Evolutionary conservation across 176 grass and related monocot genomes (phyloP).

Genomic region (Hsuehochloa calcarea): DNA sequence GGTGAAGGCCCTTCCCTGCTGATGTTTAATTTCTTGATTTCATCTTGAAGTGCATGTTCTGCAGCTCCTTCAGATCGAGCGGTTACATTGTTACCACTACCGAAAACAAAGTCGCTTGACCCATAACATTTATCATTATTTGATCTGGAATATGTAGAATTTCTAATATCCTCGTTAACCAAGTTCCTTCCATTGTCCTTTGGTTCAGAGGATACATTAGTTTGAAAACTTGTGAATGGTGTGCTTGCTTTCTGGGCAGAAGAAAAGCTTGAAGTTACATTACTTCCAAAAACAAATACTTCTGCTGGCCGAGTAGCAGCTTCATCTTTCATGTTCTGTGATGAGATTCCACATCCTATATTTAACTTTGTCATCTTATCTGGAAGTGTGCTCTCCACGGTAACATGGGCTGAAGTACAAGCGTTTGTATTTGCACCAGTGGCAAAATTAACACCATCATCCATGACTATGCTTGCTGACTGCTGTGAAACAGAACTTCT

Average conservation of each 20-base stretch:
- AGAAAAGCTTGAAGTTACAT: conserved; percentile 41
- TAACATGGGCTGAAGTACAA: conserved; percentile 29
- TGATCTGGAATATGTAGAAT: conserved; percentile 19
- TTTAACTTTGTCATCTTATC: conserved; percentile 63
- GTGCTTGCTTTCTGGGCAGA: conserved; percentile 41
- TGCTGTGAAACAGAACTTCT: conserved; percentile 13
- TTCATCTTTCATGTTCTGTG: conserved; percentile 42
- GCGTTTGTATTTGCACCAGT: conserved; percentile 25
- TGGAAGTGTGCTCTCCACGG: conserved; percentile 26
- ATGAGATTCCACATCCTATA: conserved; percentile 38
- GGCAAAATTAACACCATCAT: conserved; percentile 16
- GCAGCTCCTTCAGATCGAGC: conserved; percentile 23
- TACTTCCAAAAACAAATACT: conserved; percentile 56
- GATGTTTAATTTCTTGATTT: conserved; percentile 64
- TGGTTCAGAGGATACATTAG: conserved; percentile 28
- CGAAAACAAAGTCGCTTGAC: conserved; percentile 38
- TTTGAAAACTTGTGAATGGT: conserved; percentile 26
- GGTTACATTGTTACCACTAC: conserved; percentile 16
- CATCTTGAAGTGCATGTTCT: conserved; percentile 52
- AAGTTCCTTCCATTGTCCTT: conserved; percentile 9
- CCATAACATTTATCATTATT: conserved; percentile 12
- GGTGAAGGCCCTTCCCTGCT: conserved; percentile 21
- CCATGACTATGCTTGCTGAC: conserved; percentile 2
- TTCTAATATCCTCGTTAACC: conserved; percentile 28
- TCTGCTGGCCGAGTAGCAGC: conserved; percentile 5